phyloP scores from a whole-genome alignment of 768 basidiomycete genomes.

The Mycena olivaceomarginata region DNA sequence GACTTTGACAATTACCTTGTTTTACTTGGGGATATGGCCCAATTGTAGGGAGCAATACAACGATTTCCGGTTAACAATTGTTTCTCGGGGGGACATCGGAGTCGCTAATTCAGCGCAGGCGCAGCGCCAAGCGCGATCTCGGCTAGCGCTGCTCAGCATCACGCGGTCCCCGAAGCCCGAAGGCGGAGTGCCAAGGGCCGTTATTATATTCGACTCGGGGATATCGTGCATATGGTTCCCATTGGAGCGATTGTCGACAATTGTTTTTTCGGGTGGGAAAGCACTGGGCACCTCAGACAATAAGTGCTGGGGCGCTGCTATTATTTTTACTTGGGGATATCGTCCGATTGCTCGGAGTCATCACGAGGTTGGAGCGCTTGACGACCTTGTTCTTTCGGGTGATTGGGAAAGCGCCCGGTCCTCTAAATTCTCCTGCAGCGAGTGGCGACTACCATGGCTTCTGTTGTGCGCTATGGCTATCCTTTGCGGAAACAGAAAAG shows the following conservation, averaged over 20 bases:
- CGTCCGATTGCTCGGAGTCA: background rate
- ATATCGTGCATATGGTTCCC: constrained; percentile 13
- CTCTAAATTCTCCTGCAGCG: constrained; percentile 19
- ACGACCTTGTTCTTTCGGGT: background rate
- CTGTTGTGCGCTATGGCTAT: constrained; percentile 15
- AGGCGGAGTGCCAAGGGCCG: background rate
- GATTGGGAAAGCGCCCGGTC: too few relatives aligned
- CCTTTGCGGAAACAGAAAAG: constrained; percentile 33
- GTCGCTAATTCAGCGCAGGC: too few relatives aligned
- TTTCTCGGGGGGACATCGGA: constrained; percentile 10
- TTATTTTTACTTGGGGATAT: constrained; percentile 18
- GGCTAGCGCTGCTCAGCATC: background rate
- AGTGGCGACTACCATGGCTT: constrained; percentile 31
- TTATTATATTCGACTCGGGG: constrained; percentile 11
- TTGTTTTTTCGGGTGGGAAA: background rate
- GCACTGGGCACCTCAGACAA: background rate
- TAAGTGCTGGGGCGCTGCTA: constrained; percentile 3
- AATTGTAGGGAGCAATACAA: background rate
- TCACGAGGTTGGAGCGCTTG: background rate
- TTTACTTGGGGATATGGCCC: constrained; percentile 6
- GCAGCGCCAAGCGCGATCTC: too few relatives aligned
- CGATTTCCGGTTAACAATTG: constrained; percentile 16
- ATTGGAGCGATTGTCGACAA: background rate
- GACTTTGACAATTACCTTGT: constrained; percentile 19
- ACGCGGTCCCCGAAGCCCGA: constrained; percentile 9